These are phyloP conservation scores for Phanerodontia chrysosporium DNA, from an alignment of 768 basidiomycete genomes.

Conservation along the genomic window DNA sequence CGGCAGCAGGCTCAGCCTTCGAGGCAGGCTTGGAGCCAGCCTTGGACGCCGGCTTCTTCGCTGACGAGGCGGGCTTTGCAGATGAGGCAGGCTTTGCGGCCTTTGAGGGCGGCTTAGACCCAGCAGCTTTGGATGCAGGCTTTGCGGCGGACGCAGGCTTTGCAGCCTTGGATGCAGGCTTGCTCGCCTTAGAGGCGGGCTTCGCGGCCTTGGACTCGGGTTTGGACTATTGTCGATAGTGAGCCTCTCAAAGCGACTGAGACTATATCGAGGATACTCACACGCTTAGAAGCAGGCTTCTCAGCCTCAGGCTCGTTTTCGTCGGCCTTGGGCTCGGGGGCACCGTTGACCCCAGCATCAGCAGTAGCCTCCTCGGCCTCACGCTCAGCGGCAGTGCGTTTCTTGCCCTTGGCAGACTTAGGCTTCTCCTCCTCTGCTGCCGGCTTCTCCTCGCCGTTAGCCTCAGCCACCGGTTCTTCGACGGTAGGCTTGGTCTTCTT, in stretches of 20 bases:
- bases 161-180: constrained; percentile 31
- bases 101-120: constrained; percentile 37
- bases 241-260: neutral
- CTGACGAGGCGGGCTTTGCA: constrained; percentile 34
- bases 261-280: constrained; percentile 18
- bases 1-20: constrained; percentile 42
- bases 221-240: constrained; percentile 30
- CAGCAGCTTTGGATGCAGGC: constrained; percentile 1
- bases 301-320: constrained; percentile 14
- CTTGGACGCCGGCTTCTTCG: constrained; percentile 53
- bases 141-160: constrained; percentile 32
- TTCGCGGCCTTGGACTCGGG: constrained; percentile 33
- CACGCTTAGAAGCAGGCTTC: constrained; percentile 62
- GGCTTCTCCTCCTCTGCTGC: constrained; percentile 31
- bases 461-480: constrained; percentile 12
- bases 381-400: constrained; percentile 43
- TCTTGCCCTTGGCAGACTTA: constrained; percentile 47
- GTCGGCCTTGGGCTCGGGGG: constrained; percentile 29
- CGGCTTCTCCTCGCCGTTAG: constrained; percentile 40
- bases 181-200: constrained; percentile 25
- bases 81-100: constrained; percentile 38
- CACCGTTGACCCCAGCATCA: constrained; percentile 28
- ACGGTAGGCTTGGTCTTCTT: constrained; percentile 37
- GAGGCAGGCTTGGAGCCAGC: constrained; percentile 61
- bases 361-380: constrained; percentile 38